phyloP scores from a whole-genome alignment of 768 basidiomycete species.

The Suillus spraguei region DNA sequence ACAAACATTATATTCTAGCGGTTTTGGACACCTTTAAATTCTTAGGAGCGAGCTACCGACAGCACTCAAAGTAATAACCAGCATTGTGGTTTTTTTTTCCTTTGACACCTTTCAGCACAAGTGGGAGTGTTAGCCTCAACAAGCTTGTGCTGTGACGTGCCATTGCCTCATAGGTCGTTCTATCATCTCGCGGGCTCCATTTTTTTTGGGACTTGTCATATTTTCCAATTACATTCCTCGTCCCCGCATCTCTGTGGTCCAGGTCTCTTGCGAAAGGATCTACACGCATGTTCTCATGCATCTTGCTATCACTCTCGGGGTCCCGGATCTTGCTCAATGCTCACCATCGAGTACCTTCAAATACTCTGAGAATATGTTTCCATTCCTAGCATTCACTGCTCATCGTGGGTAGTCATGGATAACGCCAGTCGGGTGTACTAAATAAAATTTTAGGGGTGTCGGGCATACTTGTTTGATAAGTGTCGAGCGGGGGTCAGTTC shows the following conservation, averaged over 20 bases:
- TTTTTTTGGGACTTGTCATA: not conserved
- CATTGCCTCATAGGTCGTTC: not conserved
- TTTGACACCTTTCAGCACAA: slow-evolving; percentile 27
- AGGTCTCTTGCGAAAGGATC: too few species aligned
- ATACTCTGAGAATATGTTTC: slow-evolving; percentile 4
- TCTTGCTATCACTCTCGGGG: not conserved
- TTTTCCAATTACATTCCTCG: not conserved
- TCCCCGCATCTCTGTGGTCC: not conserved
- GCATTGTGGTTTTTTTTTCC: not conserved
- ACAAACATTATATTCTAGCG: not conserved
- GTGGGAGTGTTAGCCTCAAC: slow-evolving; percentile 52
- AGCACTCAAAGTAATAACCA: not conserved
- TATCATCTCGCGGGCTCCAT: not conserved
- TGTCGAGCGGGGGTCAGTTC: too few species aligned
- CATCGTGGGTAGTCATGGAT: not conserved
- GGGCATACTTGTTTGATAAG: too few species aligned
- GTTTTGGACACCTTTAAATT: not conserved
- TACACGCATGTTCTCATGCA: too few species aligned
- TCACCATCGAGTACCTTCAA: not conserved
- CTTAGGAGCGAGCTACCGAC: not conserved
- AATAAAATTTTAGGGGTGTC: too few species aligned
- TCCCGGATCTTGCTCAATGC: not conserved
- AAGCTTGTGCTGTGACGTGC: slow-evolving; percentile 36
- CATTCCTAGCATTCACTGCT: not conserved
- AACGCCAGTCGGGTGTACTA: not conserved